Percentiles rank a stretch among this genome's conserved stretches.
Conservation (phyloP, 2,329 filamentous ascomycete genomes). For the Ceratocystis alfenasii region DNA sequence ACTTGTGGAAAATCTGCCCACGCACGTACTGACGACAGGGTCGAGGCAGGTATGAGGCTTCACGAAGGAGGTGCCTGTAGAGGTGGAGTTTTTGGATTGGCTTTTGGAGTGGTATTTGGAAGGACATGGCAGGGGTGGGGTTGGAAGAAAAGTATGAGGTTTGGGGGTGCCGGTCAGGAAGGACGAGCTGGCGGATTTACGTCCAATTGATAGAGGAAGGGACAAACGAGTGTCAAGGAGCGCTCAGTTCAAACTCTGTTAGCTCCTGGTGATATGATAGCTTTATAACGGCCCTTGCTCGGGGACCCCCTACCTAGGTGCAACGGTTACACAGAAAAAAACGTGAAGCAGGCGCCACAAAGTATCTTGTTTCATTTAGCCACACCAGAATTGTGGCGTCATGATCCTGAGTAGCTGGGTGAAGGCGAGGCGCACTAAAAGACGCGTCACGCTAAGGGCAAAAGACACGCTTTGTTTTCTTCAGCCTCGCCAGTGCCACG, state of each 20-base stretch:
- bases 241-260: too few species aligned
- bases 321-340: conserved; percentile 6
- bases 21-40: conserved; percentile 37
- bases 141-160: neutral
- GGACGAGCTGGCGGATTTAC: too few species aligned
- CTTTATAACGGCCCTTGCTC: neutral
- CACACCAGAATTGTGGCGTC: neutral
- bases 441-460: conserved; percentile 21
- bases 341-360: neutral
- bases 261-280: too few species aligned
- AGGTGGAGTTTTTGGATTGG: conserved; percentile 32
- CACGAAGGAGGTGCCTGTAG: conserved; percentile 49
- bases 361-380: neutral
- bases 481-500: conserved; percentile 28
- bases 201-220: too few species aligned
- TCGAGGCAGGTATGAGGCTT: conserved; percentile 47
- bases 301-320: neutral
- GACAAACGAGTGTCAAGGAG: too few species aligned
- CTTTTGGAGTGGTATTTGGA: conserved; percentile 29
- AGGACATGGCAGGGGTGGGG: conserved; percentile 12
- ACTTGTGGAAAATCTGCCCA: conserved; percentile 36
- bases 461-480: conserved; percentile 13
- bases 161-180: neutral
- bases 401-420: neutral
- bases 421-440: neutral